Conservation (phyloP, 257 asterid genomes). For the Vinca minor region DNA sequence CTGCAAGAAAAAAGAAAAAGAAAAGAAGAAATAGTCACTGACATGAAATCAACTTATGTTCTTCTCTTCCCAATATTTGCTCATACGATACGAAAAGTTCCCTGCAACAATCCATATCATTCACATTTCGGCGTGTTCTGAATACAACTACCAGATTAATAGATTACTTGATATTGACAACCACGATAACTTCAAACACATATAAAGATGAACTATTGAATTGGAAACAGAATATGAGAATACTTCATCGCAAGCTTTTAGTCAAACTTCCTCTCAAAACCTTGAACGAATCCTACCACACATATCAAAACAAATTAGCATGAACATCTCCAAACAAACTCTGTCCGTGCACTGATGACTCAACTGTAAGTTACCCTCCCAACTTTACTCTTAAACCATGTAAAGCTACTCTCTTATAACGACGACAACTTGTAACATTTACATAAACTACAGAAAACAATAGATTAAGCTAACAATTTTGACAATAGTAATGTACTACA, state of each 20-base stretch:
- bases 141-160: neutral
- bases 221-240: neutral
- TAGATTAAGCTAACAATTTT: neutral
- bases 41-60: neutral
- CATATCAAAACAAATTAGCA: neutral
- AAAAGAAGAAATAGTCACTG: constrained; percentile 1
- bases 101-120: neutral
- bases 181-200: neutral
- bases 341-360: neutral
- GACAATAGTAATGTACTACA: neutral
- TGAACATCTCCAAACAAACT: neutral
- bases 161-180: neutral
- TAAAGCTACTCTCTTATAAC: neutral
- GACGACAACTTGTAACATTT: neutral
- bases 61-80: neutral
- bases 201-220: neutral
- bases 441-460: neutral
- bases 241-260: neutral
- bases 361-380: neutral
- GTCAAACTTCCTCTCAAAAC: neutral
- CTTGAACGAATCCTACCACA: neutral
- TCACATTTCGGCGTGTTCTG: neutral
- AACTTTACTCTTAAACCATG: neutral
- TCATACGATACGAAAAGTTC: neutral
- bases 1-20: constrained; percentile 25